Percentiles rank a stretch among this genome's conserved stretches.
Conservation (phyloP, 306 rosid species). For the Vachellia pachyceras region DNA sequence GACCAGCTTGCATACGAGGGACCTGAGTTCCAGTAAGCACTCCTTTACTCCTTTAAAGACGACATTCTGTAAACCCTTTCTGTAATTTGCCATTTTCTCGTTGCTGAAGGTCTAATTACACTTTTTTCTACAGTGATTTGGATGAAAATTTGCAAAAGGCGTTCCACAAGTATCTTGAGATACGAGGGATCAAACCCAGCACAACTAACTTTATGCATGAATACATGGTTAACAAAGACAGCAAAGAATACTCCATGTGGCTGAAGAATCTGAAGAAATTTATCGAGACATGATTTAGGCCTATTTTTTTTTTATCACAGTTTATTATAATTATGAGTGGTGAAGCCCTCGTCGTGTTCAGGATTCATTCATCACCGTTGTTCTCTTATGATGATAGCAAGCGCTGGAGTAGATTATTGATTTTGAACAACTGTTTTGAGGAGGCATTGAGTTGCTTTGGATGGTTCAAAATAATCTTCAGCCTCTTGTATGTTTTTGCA, state of each 20-base stretch:
- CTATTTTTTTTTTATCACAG: not conserved
- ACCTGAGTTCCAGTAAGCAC: constrained; percentile 76
- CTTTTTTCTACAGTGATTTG: constrained; percentile 68
- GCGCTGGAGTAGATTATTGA: constrained; percentile 22
- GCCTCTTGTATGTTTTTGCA: not conserved
- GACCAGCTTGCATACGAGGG: constrained; percentile 79
- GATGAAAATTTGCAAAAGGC: constrained; percentile 88
- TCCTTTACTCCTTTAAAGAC: constrained; percentile 7
- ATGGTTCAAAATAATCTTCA: not conserved
- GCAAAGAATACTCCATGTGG: constrained; percentile 74
- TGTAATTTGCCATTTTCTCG: not conserved
- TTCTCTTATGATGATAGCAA: constrained; percentile 19
- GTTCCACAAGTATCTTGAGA: constrained; percentile 75
- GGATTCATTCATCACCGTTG: constrained; percentile 31
- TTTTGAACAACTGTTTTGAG: constrained; percentile 13
- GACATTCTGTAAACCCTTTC: not conserved
- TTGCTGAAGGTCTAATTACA: not conserved
- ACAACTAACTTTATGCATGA: constrained; percentile 65
- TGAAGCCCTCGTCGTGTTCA: constrained; percentile 17
- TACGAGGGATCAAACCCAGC: constrained; percentile 67
- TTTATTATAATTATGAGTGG: constrained; percentile 16
- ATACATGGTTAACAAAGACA: constrained; percentile 75
- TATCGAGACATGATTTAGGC: constrained; percentile 59
- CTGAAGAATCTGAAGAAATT: constrained; percentile 78
- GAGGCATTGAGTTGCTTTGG: constrained; percentile 15